Base-by-base conservation (phyloP, 495 filamentous ascomycete species). In the Trichoderma reesei region DNA sequence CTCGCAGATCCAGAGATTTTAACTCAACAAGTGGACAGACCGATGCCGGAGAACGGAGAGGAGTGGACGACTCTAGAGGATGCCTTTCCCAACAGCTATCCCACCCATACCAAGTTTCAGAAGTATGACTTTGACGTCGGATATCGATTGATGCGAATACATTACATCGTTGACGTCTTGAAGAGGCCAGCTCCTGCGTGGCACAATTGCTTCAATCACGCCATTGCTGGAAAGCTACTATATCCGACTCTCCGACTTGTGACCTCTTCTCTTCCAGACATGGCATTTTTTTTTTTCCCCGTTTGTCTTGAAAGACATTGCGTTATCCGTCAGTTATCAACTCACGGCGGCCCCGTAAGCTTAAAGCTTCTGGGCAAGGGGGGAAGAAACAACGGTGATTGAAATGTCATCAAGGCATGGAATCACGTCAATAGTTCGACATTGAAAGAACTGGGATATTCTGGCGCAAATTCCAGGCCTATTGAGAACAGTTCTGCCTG, bases 211-310 rank as follows among this genome's bases (percentile, higher is more conserved):
- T 56, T 33, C 51, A 56, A 56, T 26, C 51, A 56, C 9, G 11
- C 51, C 14, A 10, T 34, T 11, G 20, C 51, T 13, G 51, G 51
- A 2, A 56, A 56, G 3, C 11, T 34, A 3, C 1, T 11, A 33
- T 56, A 56, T 14, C 51, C 51, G 14, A 34, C 51, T 56, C 51
- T 56, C 11, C 51, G 51, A 56, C 26, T 56, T 34, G 51, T 56
- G 31, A 56, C 3, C 26, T 14, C 18, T 11, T 7, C 51, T 34
- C 7, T 34, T 0, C 51, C 51, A 26, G 51, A 7, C 2, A 33
- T 14, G 10, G 16, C 51, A 14, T 56, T 56, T 2, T 33, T 56
- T 56, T 2, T 33, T 56, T 56, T 56, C 51, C 14, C 51, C 51
- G 2, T 56, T 56, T 14, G 8, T 34, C 16, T 56, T 56, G 51